Percentiles rank a stretch among this genome's conserved stretches.
Evolutionary conservation across 2,329 filamentous ascomycete genomes (phyloP).

Genomic region (Colletotrichum sp.): DNA sequence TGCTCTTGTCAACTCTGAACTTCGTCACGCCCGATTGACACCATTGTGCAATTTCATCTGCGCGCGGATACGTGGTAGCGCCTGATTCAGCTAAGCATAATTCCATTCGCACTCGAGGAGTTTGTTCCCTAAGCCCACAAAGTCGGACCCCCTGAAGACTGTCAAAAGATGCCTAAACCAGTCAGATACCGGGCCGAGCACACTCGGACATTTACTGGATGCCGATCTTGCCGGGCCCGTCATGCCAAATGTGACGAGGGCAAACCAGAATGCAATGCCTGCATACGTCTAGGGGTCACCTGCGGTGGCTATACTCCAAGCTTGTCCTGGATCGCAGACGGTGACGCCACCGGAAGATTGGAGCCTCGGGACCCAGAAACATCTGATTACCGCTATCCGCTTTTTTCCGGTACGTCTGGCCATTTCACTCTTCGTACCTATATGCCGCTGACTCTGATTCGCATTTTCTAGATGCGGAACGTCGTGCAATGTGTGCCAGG

Average conservation of each 20-base stretch:
- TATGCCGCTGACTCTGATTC: not conserved
- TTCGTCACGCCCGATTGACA: not conserved
- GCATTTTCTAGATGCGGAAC: not conserved
- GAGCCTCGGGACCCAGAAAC: not conserved
- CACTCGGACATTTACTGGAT: slow-evolving; percentile 34
- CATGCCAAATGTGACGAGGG: slow-evolving; percentile 51
- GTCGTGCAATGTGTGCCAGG: not conserved
- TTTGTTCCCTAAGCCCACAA: not conserved
- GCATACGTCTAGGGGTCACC: slow-evolving; percentile 33
- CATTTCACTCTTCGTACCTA: not conserved
- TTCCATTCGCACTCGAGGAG: not conserved
- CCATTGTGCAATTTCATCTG: not conserved
- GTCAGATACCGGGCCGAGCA: not conserved
- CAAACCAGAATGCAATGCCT: slow-evolving; percentile 42
- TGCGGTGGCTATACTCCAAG: slow-evolving; percentile 40
- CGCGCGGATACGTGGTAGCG: not conserved
- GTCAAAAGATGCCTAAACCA: not conserved
- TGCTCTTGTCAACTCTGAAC: not conserved
- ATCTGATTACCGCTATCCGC: not conserved
- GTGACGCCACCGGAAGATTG: not conserved
- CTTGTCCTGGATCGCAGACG: not conserved
- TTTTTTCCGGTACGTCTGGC: not conserved
- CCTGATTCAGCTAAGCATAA: not conserved
- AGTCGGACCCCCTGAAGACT: not conserved
- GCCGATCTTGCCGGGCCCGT: slow-evolving; percentile 38